Base-by-base conservation (phyloP, 352 stramenopile species). In the Thalassiosira pacifica region DNA sequence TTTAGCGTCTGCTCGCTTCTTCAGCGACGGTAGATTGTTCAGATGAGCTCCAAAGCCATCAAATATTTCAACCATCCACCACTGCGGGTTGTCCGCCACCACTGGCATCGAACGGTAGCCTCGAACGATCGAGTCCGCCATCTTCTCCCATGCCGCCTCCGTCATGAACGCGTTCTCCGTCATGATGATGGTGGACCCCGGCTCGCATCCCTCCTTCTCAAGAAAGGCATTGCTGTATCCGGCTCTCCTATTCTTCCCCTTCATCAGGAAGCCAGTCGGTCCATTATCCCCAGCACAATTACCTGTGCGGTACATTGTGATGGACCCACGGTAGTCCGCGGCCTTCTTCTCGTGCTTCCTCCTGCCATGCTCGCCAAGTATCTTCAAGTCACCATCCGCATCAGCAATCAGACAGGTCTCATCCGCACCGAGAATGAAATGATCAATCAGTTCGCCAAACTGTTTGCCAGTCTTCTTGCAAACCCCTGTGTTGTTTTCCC, bases 81-180 rank as follows among this genome's bases (percentile, higher is more conserved):
- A 82, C 29, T 82, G 64, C 9, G 64, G 64, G 60, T 82, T 82
- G 11, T 70, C 64, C 65, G 32, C 52, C 2, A 82, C 27, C 9
- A 64, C 9, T 18, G 32, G 48, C 75, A 82, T 61, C 4, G 6
- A 11, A 2, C 68, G 45, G n/a, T 68, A 68, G 19, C 68, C 68
- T 26, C 1, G 2, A 2, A 76, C 57, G 67, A 53, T 66, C 64
- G 55, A 40, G 22, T 48, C 45, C 45, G 45, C 19, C 10, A 57
- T 57, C 42, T 79, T 40, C 26, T 52, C 19, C 78, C 78, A 80
- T 59, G 78, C 60, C 1, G 79, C 69, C 26, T 79, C 71, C 0
- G 78, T 85, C 68, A 85, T 85, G 69, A 80, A 80, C 3, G 78
- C 78, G 42, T 65, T 67, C n/a, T 83, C 67, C 16, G 65, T 83